These are phyloP conservation scores for Nannizziopsis barbatae DNA, from an alignment of 2,329 filamentous ascomycete species.

Conservation along the genomic window DNA sequence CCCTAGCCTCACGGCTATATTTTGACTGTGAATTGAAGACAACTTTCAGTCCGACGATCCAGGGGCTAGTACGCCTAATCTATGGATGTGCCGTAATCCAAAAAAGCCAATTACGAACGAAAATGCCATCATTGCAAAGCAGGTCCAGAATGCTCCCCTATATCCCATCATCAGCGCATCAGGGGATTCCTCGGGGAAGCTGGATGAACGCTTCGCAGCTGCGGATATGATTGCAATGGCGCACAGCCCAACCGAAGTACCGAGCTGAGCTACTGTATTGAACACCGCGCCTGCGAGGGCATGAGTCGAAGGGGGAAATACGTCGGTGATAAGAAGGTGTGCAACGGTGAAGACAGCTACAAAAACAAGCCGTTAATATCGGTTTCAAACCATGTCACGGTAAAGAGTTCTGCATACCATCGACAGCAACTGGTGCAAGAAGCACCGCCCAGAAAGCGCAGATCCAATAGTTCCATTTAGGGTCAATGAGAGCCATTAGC, in stretches of 20 bases:
- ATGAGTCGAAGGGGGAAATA: conserved; percentile 47
- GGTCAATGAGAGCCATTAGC: conserved; percentile 14
- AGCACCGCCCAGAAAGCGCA: conserved; percentile 15
- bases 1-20: not conserved
- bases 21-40: not conserved
- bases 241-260: conserved; percentile 43
- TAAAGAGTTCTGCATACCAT: conserved; percentile 10
- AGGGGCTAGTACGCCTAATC: not conserved
- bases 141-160: conserved; percentile 14
- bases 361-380: conserved; percentile 15
- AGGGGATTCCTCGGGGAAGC: conserved; percentile 2
- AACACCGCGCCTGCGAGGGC: conserved; percentile 52
- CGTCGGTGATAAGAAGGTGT: conserved; percentile 44
- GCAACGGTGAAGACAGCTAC: conserved; percentile 44
- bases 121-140: conserved; percentile 12
- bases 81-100: conserved; percentile 12
- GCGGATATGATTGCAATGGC: conserved; percentile 39
- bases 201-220: conserved; percentile 2
- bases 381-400: not conserved
- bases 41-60: not conserved
- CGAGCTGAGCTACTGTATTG: conserved; percentile 48
- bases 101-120: conserved; percentile 9
- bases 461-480: conserved; percentile 13
- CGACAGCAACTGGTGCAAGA: conserved; percentile 13
- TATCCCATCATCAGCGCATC: conserved; percentile 14